Conservation (phyloP, 75 land plant species). For the Pseudotsuga menziesii region DNA sequence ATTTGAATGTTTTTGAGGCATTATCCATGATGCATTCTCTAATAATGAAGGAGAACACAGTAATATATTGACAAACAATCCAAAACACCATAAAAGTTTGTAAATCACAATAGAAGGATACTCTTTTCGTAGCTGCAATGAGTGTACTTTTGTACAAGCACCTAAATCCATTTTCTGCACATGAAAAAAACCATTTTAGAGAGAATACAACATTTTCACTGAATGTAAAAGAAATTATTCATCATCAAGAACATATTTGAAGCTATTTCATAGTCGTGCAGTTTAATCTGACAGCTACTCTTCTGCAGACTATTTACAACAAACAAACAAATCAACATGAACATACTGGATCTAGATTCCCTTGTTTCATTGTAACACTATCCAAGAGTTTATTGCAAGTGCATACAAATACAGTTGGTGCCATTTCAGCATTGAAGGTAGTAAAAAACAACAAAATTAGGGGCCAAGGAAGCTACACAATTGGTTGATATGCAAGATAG, state of each 20-base stretch:
- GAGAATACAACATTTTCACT: neutral
- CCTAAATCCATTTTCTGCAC: conserved; percentile 99
- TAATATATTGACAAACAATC: neutral
- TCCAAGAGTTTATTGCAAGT: no score
- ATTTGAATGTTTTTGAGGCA: neutral
- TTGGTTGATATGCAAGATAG: no score
- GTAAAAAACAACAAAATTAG: no score
- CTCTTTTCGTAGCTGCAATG: conserved; percentile 93
- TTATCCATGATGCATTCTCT: neutral
- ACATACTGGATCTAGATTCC: neutral
- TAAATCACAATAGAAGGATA: conserved; percentile 47
- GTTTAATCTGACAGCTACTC: neutral
- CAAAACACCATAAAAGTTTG: neutral
- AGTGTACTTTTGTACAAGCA: conserved; percentile 89
- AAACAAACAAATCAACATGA: neutral
- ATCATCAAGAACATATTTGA: neutral
- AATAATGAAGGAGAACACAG: neutral
- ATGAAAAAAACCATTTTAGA: neutral
- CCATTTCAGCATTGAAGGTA: no score
- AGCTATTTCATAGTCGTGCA: neutral
- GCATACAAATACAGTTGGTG: no score
- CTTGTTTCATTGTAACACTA: no score
- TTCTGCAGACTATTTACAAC: neutral
- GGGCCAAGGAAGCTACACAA: no score
- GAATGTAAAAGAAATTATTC: neutral